Evolutionary conservation across 345 rosid genomes (phyloP), one percentile per base, ranked within the genome.

Genomic region (Citrus glauca): DNA sequence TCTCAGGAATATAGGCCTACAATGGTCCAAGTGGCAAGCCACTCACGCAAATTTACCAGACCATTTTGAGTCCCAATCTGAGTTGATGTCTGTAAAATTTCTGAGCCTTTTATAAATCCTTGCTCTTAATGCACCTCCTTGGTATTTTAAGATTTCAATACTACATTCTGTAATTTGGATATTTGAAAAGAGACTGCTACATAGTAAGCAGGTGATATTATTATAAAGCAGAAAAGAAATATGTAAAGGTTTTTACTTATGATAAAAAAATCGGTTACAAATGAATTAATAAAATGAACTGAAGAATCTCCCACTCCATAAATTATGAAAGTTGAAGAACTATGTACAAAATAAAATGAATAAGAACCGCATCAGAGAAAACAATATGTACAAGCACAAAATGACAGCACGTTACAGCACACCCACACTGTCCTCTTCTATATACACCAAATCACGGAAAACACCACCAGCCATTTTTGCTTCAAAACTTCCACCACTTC

Each of bases 401-500:
- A 22, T 22, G 25, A 50, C 20, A 25, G 33, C 59, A 37, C 27
- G 14, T 1, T 13, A 45, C 50, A 45, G 50, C 50, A 45, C 50
- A 45, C 50, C 77, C 22, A 14, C 2, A 25, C 2, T 60, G 2
- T 40, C 61, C 77, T 57, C 59, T 63, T 11, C 28, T 42, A 33
- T 63, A 30, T 61, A 63, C 40, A 74, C 38, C 30, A 38, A 38
- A 60, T 37, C 20, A 16, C 56, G 27, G 16, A 57, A 38, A 30
- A 55, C 69, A 42, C 20, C 77, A 62, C 69, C 8, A 42, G 24
- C 16, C 28, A 66, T 24, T 25, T 65, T 77, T 84, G 77, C 74
- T 78, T 76, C 81, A 73, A 74, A 78, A 76, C 56, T 73, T 61
- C 90, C 90, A 83, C 87, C 90, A 86, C 78, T 72, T 80, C 88